Base-by-base conservation (phyloP, 129 eudicot species). In the Flaveria bidentis region DNA sequence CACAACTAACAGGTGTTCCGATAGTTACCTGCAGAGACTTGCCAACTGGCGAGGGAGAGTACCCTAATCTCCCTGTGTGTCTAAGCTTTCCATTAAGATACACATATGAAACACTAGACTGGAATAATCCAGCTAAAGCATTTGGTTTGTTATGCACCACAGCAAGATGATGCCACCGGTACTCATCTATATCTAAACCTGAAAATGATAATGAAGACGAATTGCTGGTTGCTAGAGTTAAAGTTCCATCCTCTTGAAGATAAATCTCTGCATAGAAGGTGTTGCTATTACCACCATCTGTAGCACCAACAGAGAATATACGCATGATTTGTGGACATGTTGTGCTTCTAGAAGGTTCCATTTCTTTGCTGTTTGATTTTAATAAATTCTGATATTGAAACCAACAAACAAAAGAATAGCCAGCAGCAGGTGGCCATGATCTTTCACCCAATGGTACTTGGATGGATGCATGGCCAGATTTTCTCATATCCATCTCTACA, bases 341-440 rank as follows among this genome's bases (percentile, higher is more conserved):
- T 58, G 82, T 36, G 18, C 42, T 55, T 55, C 72, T 71, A 20
- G 88, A 75, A 64, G 76, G 70, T 65, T 90, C 94, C 26, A 25
- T 7, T 69, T 86, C 94, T 73, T 78, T 87, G 17, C 73, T 72
- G 3, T 85, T 86, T 67, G 94, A 73, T 74, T 87, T 91, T 49
- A 86, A 56, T 13, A 91, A 84, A 81, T 83, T 95, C 58, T 83
- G 87, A 76, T 53, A 91, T 73, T 95, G 99, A 82, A 95, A 95
- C 99, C 99, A 95, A 74, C 99, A 95, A 61, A 89, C 89, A 62
- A 95, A 95, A 25, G 99, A 91, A 88, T 95, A 95, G 73, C 99
- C 99, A 67, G 99, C 99, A 80, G 91, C 94, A 49, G 99, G 99
- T 45, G 99, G 99, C 99, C 99, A 95, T 53, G 99, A 91, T 76